phyloP scores from a whole-genome alignment of 2,329 filamentous ascomycete genomes.

The Pseudopyricularia cyperi region DNA sequence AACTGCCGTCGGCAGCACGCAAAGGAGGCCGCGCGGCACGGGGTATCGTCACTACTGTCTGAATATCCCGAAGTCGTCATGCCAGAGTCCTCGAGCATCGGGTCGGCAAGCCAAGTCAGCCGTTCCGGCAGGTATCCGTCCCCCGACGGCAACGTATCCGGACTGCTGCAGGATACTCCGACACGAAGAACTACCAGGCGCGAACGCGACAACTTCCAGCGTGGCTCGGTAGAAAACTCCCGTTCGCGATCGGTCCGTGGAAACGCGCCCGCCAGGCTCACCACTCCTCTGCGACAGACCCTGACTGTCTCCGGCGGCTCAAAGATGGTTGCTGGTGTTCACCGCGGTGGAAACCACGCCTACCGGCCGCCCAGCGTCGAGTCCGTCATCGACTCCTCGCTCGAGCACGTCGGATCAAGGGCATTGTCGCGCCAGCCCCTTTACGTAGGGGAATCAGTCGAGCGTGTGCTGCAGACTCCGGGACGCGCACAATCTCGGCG shows the following conservation, averaged over 20 bases:
- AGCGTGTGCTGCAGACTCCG: not conserved
- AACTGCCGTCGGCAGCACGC: slow-evolving; percentile 16
- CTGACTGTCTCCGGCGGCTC: not conserved
- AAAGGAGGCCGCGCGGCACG: not conserved
- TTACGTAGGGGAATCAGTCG: too few relatives aligned
- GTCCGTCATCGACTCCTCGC: slow-evolving; percentile 2
- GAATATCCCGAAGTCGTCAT: not conserved
- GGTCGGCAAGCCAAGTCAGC: not conserved
- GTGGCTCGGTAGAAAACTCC: not conserved
- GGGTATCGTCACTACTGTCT: not conserved
- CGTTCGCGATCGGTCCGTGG: not conserved
- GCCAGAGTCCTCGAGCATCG: slow-evolving; percentile 1
- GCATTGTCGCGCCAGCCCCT: not conserved
- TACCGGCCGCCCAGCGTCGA: slow-evolving; percentile 2
- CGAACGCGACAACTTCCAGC: not conserved
- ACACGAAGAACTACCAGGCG: not conserved
- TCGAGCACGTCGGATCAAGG: not conserved
- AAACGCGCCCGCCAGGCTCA: not conserved
- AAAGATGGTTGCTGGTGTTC: not conserved
- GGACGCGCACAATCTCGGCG: not conserved
- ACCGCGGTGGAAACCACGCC: not conserved
- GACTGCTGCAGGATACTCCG: not conserved
- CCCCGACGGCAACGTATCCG: not conserved
- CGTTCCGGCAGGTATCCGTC: not conserved
- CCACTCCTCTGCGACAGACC: not conserved